A percentile compares a stretch with the other conserved stretches of the same genome.
phyloP scores from a whole-genome alignment of 495 filamentous ascomycete species.

The Aspergillus homomorphus region DNA sequence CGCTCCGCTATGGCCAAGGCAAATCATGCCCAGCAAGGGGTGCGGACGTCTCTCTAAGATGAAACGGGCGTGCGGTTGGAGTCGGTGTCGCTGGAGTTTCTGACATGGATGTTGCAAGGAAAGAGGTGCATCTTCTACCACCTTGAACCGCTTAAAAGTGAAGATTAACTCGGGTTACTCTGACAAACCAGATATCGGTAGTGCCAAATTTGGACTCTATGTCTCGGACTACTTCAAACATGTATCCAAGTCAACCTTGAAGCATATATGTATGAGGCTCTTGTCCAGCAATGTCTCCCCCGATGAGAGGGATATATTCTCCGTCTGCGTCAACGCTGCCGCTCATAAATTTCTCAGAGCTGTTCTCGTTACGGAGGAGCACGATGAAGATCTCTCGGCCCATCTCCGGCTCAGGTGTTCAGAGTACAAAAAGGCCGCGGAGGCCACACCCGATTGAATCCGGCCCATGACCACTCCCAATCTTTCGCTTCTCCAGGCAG shows the following conservation, averaged over 20 bases:
- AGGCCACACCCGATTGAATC: constrained; percentile 18
- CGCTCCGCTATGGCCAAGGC: neutral
- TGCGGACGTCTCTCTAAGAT: neutral
- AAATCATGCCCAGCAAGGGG: neutral
- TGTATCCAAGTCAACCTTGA: constrained; percentile 14
- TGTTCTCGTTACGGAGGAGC: constrained; percentile 2
- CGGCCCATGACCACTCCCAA: constrained; percentile 13
- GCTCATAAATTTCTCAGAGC: constrained; percentile 25
- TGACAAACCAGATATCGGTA: constrained; percentile 17
- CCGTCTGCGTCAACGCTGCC: constrained; percentile 20
- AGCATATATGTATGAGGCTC: constrained; percentile 20
- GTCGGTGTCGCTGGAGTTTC: constrained; percentile 13
- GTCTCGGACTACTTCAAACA: constrained; percentile 26
- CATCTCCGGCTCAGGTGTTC: constrained; percentile 9
- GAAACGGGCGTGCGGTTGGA: neutral
- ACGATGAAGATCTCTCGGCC: constrained; percentile 11
- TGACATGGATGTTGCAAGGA: constrained; percentile 28
- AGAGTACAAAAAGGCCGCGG: constrained; percentile 16
- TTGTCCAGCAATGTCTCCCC: constrained; percentile 9
- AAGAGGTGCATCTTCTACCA: neutral
- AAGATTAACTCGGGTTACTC: neutral
- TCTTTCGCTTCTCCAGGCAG: constrained; percentile 15
- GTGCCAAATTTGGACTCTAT: constrained; percentile 18
- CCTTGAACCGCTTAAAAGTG: neutral
- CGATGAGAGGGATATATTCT: constrained; percentile 13